Conservation (phyloP, 2,329 filamentous ascomycete genomes). For the Bipolaris zeicola region DNA sequence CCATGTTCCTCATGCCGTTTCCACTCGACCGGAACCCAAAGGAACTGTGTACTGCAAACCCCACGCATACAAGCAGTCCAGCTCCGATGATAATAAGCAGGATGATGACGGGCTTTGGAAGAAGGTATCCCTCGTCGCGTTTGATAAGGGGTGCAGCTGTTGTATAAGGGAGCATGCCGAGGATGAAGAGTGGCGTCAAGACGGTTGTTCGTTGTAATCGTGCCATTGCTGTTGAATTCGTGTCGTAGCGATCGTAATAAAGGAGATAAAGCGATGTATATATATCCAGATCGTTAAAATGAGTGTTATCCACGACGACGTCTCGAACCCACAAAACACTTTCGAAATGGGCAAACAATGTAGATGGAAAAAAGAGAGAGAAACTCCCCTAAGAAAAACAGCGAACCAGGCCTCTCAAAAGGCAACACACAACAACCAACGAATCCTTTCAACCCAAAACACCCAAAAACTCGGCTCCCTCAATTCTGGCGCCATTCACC, state of each 20-base stretch:
- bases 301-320: too few relatives aligned
- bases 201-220: neutral
- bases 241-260: neutral
- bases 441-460: too few relatives aligned
- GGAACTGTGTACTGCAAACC: constrained; percentile 25
- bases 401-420: neutral
- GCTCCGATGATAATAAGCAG: constrained; percentile 28
- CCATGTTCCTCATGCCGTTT: constrained; percentile 17
- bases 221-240: neutral
- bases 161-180: neutral
- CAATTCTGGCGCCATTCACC: too few relatives aligned
- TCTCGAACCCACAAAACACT: neutral
- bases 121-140: constrained; percentile 20
- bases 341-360: neutral
- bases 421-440: neutral
- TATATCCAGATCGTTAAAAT: too few relatives aligned
- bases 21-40: constrained; percentile 19
- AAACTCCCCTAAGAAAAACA: neutral
- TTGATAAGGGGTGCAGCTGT: constrained; percentile 13
- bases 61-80: constrained; percentile 20
- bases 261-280: neutral
- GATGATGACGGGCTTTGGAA: constrained; percentile 26
- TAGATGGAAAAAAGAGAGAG: neutral
- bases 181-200: neutral
- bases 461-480: too few relatives aligned